Base-by-base conservation (phyloP, 106 monocot species). In the Acorus gramineus region DNA sequence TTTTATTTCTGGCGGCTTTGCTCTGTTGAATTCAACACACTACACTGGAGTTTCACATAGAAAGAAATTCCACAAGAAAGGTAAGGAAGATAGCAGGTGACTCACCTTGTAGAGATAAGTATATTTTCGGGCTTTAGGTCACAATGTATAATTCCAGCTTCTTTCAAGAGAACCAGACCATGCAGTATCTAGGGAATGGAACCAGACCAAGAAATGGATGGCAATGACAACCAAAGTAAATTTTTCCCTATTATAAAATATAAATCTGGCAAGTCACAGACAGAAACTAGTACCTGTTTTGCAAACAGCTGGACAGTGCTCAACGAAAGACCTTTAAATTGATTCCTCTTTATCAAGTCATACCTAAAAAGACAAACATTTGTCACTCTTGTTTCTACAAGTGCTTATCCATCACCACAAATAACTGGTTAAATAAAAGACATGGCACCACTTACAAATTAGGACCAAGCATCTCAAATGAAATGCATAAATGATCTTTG, bases 111-210 rank as follows among this genome's bases (percentile, higher is more conserved):
- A 60, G 80, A 79, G 14, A 98, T 68, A 44, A 98, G 92, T 62
- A 98, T 89, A 61, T 98, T 98, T 79, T 98, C 98, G 42, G 98
- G 98, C 58, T 98, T 98, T 59, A 98, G 57, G 84, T 98, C 98
- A 85, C 98, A 98, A 70, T 98, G 98, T 79, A 98, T 98, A 5
- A 98, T 80, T 5, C 83, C 85, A 63, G 88, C 85, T 68, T 92
- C 85, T 72, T 98, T 98, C 83, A 92, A 75, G 67, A 92, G 61
- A 68, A 88, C 66, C 78, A 98, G 67, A 52, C 88, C 88, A 68
- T 79, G 70, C 73, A 98, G 69, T 42, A 98, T 98, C 98, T 98
- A 71, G 28, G 28, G 28, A 28, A 28, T 28, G 28, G 28, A 28
- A 54, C 44, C 46, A 60, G 28, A 65, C 59, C 62, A 47, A 63